These are phyloP conservation scores for Clausena lansium DNA, from an alignment of 345 rosid species.

Conservation along the genomic window DNA sequence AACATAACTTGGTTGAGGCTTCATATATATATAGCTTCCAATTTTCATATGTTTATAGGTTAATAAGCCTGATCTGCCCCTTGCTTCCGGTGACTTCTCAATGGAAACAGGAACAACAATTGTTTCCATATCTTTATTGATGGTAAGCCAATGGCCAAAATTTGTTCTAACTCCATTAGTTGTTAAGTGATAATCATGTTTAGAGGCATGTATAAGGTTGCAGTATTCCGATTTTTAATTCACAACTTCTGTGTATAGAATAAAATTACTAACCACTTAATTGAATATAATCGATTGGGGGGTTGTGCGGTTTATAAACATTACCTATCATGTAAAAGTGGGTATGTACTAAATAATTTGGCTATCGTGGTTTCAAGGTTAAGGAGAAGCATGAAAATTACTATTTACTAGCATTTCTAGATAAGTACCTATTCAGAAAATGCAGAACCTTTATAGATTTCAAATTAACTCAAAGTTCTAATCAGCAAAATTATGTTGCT, in stretches of 20 bases:
- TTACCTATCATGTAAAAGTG: no score
- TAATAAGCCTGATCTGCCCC: constrained; percentile 41
- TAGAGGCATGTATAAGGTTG: no score
- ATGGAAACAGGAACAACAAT: constrained; percentile 28
- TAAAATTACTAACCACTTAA: no score
- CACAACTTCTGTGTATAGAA: no score
- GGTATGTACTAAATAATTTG: no score
- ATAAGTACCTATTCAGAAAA: no score
- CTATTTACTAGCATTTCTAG: neutral
- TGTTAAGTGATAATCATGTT: neutral
- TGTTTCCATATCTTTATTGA: constrained; percentile 19
- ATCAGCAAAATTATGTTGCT: neutral
- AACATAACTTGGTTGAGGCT: neutral
- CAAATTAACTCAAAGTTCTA: neutral
- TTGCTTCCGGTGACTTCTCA: constrained; percentile 36
- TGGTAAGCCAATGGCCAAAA: constrained; percentile 15
- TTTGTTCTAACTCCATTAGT: neutral
- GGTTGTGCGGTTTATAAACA: no score
- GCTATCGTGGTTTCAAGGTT: no score
- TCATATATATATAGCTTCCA: neutral
- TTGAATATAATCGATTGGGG: no score
- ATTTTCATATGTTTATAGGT: constrained; percentile 17
- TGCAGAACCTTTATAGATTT: neutral
- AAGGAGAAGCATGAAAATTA: no score
- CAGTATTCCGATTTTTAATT: no score